Conservation (phyloP, 1,139 yeast species). For the Candida labiduridarum region DNA sequence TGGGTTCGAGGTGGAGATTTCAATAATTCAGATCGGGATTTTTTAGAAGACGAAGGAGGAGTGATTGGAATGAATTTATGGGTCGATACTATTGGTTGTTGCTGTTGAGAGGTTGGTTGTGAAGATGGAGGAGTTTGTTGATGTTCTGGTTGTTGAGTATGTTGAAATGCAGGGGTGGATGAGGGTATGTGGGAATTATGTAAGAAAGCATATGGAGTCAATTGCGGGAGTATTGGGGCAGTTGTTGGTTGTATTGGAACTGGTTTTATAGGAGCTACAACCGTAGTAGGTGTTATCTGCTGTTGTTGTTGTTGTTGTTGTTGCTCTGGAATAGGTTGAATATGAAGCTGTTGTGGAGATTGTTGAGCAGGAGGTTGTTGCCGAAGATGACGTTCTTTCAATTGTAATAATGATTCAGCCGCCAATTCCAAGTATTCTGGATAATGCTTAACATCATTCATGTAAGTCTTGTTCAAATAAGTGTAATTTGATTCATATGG, state of each 20-base stretch:
- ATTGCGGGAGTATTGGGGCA: background rate
- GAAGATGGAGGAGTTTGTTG: no score
- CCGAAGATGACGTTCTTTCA: constrained; percentile 22
- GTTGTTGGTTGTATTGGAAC: constrained; percentile 7
- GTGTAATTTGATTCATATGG: constrained; percentile 60
- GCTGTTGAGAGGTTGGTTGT: constrained; percentile 14
- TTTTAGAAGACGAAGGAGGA: constrained; percentile 41
- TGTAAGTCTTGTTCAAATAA: constrained; percentile 47
- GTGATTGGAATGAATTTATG: constrained; percentile 46
- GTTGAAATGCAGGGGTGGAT: background rate
- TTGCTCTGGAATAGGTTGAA: constrained; percentile 6
- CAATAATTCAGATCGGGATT: constrained; percentile 31
- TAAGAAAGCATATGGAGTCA: constrained; percentile 8
- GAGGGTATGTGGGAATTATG: constrained; percentile 2
- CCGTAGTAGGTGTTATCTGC: constrained; percentile 3
- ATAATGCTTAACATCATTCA: constrained; percentile 46
- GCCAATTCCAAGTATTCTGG: constrained; percentile 55
- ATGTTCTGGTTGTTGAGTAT: background rate
- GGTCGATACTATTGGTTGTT: constrained; percentile 18
- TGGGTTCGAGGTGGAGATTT: constrained; percentile 37
- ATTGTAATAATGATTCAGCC: constrained; percentile 45
- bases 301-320: constrained; percentile 5
- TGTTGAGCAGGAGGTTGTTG: constrained; percentile 3
- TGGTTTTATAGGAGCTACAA: constrained; percentile 8
- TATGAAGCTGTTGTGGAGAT: background rate